phyloP scores from a whole-genome alignment of 345 rosid genomes.

The Gossypium longicalyx region DNA sequence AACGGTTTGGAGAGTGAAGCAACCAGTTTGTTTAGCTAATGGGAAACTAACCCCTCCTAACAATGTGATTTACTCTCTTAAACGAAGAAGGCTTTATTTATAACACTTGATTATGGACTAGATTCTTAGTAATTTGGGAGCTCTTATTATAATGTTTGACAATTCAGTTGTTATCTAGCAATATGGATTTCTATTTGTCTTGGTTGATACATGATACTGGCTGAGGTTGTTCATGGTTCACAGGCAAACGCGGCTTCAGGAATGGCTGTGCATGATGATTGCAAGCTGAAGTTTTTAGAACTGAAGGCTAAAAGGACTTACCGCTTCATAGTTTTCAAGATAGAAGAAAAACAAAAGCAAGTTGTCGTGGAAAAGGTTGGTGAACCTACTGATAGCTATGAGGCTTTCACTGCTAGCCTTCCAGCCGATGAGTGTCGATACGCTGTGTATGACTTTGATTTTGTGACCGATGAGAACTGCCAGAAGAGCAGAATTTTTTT shows the following conservation, averaged over 20 bases:
- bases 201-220: background rate
- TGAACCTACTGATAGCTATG: constrained; percentile 49
- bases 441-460: constrained; percentile 66
- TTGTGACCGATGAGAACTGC: constrained; percentile 56
- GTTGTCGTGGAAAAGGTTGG: constrained; percentile 65
- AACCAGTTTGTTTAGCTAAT: background rate
- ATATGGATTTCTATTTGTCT: background rate
- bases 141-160: background rate
- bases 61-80: background rate
- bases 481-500: constrained; percentile 68
- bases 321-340: constrained; percentile 61
- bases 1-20: background rate
- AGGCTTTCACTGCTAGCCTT: constrained; percentile 52
- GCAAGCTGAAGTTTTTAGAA: constrained; percentile 63
- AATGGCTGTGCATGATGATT: constrained; percentile 69
- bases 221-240: background rate
- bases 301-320: constrained; percentile 62
- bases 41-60: background rate
- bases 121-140: background rate
- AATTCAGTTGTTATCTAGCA: background rate
- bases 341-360: constrained; percentile 64
- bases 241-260: constrained; percentile 70
- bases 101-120: background rate
- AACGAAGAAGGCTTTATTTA: background rate
- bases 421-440: constrained; percentile 67